Evolutionary conservation across 1,284 basidiomycete genomes (phyloP).

Genomic region (Takashimella tepidaria): DNA sequence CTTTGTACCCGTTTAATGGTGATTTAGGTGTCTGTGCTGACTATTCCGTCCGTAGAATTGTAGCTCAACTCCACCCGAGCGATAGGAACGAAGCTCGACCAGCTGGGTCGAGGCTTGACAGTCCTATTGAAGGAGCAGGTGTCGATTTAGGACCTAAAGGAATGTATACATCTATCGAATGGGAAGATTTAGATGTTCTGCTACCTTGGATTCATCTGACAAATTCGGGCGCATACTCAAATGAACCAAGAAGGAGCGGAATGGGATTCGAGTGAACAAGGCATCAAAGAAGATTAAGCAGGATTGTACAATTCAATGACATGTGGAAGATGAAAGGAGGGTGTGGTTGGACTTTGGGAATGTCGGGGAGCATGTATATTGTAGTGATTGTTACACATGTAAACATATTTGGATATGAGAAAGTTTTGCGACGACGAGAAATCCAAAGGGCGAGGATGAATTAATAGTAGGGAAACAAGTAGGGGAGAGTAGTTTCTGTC

Average conservation of each 20-base stretch:
- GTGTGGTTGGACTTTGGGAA: no score
- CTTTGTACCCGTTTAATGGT: not conserved
- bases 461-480: no score
- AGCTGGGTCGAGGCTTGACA: conserved; percentile 12
- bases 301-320: no score
- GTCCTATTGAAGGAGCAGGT: conserved; percentile 27
- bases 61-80: conserved; percentile 38
- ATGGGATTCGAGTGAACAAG: conserved; percentile 37
- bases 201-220: conserved; percentile 38
- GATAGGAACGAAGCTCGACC: conserved; percentile 20
- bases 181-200: conserved; percentile 39
- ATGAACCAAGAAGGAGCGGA: conserved; percentile 26
- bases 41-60: conserved; percentile 23
- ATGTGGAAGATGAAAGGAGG: no score
- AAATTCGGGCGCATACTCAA: conserved; percentile 24
- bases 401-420: no score
- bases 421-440: no score
- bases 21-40: not conserved
- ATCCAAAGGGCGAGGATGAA: no score
- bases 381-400: no score
- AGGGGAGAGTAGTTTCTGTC: no score
- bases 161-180: conserved; percentile 42
- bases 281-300: no score
- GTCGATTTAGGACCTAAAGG: conserved; percentile 40
- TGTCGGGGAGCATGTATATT: no score